Evolutionary conservation across 768 basidiomycete species (phyloP).

Genomic region (Serendipita vermifera): DNA sequence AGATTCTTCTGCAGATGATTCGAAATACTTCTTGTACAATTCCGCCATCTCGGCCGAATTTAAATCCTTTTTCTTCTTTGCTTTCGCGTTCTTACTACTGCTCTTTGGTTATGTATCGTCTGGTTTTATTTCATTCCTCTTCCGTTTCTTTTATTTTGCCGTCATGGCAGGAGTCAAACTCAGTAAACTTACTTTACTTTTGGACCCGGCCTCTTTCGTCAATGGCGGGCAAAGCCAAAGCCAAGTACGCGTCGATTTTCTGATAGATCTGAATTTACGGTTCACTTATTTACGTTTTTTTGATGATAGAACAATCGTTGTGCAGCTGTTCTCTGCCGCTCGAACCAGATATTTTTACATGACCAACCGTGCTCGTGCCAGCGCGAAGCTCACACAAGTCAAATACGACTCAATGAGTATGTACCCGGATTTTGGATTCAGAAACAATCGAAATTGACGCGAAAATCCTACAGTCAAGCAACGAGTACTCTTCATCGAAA

Average conservation of each 20-base stretch:
- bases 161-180: too few relatives aligned
- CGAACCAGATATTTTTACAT: constrained; percentile 90
- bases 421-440: constrained; percentile 19
- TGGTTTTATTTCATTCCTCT: too few relatives aligned
- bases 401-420: constrained; percentile 82
- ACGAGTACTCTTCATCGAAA: constrained; percentile 68
- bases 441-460: not conserved
- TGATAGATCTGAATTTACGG: too few relatives aligned
- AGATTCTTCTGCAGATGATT: too few relatives aligned
- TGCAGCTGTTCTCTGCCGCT: constrained; percentile 81
- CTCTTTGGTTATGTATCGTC: too few relatives aligned
- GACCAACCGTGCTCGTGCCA: constrained; percentile 56
- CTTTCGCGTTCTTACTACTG: too few relatives aligned
- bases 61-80: too few relatives aligned
- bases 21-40: too few relatives aligned
- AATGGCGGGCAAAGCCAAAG: constrained; percentile 54
- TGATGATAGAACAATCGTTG: constrained; percentile 55
- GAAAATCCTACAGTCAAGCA: constrained; percentile 38
- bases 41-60: too few relatives aligned
- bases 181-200: too few relatives aligned
- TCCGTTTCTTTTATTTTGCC: too few relatives aligned
- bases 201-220: too few relatives aligned
- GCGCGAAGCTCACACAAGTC: constrained; percentile 73
- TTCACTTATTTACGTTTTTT: not conserved
- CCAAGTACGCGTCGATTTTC: constrained; percentile 29